A percentile compares a stretch with the other conserved stretches of the same genome.
Conservation (phyloP, 257 asterid species). For the Lycium ferocissimum region DNA sequence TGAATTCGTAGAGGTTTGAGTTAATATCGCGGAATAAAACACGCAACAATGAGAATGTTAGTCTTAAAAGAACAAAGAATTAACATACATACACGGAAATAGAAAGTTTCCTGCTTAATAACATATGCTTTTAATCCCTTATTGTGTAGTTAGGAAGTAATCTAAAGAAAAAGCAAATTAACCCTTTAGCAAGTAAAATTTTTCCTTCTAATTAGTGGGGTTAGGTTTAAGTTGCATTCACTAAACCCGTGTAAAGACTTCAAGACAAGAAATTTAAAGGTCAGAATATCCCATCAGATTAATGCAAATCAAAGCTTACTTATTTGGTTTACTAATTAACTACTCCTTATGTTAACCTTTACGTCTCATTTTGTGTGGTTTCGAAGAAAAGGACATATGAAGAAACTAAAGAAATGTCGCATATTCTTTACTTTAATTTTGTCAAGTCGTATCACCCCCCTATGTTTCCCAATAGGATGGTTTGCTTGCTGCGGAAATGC, state of each 20-base stretch:
- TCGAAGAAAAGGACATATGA: constrained; percentile 14
- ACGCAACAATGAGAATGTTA: too few relatives aligned
- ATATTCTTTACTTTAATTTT: not conserved
- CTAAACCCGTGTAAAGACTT: not conserved
- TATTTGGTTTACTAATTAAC: constrained; percentile 5
- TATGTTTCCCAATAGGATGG: not conserved
- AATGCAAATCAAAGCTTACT: constrained; percentile 21
- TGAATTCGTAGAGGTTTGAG: too few relatives aligned
- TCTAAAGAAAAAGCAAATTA: not conserved
- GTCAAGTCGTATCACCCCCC: not conserved
- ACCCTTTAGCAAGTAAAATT: not conserved
- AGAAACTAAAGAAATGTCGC: not conserved
- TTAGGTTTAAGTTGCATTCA: constrained; percentile 29
- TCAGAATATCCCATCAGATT: not conserved
- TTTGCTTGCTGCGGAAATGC: not conserved
- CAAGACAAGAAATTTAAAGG: constrained; percentile 8
- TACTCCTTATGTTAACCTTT: not conserved
- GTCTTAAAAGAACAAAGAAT: too few relatives aligned
- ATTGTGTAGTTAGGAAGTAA: not conserved
- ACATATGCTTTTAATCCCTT: not conserved
- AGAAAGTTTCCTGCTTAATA: too few relatives aligned
- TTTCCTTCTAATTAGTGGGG: not conserved
- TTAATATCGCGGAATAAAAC: too few relatives aligned
- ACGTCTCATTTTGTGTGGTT: constrained; percentile 20
- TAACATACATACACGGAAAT: too few relatives aligned